Evolutionary conservation across 2,329 filamentous ascomycete species (phyloP).

Genomic region (Fusarium kyushuense): DNA sequence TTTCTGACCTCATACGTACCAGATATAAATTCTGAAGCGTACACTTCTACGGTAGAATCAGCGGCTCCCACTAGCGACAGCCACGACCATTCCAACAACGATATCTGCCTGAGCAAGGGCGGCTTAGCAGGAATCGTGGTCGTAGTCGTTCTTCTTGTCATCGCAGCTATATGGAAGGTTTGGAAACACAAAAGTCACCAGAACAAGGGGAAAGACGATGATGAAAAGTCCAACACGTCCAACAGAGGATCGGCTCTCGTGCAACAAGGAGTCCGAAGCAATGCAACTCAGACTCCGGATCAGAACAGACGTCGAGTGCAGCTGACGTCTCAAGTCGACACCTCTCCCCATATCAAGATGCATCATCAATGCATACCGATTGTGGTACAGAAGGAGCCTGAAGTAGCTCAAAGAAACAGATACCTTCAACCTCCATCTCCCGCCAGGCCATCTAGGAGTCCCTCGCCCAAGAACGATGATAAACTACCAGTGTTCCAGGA

Average conservation of each 20-base stretch:
- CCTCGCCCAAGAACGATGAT: neutral
- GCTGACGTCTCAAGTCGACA: neutral
- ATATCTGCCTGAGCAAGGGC: neutral
- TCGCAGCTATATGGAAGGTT: neutral
- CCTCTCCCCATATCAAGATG: neutral
- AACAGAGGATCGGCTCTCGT: fast-evolving
- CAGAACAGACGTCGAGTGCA: neutral
- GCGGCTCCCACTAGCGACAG: neutral
- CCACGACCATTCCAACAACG: neutral
- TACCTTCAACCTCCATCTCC: neutral
- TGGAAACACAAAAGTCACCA: neutral
- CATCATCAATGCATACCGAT: too few relatives aligned
- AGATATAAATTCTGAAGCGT: neutral
- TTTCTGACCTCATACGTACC: neutral
- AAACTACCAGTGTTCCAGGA: fast-evolving
- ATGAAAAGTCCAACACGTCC: neutral
- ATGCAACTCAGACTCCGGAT: neutral
- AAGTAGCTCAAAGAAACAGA: neutral
- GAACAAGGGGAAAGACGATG: neutral
- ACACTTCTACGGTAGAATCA: neutral
- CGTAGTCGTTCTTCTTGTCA: neutral
- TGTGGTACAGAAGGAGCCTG: too few relatives aligned
- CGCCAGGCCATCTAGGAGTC: neutral
- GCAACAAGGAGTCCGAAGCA: neutral
- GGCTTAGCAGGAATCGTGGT: neutral